Conservation (phyloP, 139 green algal genomes). For the Ettlia oleoabundans region DNA sequence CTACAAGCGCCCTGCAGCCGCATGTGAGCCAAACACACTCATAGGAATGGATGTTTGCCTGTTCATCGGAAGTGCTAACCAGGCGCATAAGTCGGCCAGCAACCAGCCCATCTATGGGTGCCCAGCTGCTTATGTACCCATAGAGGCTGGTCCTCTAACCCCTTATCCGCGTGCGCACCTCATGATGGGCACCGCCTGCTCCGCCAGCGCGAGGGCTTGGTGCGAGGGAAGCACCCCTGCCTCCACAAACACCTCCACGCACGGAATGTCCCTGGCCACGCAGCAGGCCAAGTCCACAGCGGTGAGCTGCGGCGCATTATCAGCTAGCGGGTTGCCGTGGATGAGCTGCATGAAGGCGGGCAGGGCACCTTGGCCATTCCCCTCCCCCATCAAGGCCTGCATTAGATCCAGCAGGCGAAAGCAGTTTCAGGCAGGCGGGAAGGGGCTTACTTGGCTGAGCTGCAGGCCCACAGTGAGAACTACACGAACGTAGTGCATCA, state of each 20-base stretch:
- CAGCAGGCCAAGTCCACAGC: conserved; percentile 37
- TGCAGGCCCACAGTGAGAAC: too few species aligned
- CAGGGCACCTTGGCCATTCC: background rate
- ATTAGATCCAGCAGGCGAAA: background rate
- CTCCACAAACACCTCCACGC: conserved; percentile 37
- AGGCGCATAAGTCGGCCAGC: too few species aligned
- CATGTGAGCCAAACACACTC: background rate
- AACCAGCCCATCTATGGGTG: too few species aligned
- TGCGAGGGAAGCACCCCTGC: background rate
- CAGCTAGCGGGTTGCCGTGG: too few species aligned
- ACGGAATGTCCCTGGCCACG: conserved; percentile 17
- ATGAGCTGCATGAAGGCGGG: background rate
- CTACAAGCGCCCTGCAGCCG: background rate
- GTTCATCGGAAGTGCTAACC: too few species aligned
- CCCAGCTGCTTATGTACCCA: too few species aligned
- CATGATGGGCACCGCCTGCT: conserved; percentile 24
- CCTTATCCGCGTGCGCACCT: too few species aligned
- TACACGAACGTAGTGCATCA: too few species aligned
- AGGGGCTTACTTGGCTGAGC: too few species aligned
- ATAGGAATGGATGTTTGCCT: too few species aligned
- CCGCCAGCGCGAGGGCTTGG: conserved; percentile 9
- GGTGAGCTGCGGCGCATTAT: background rate
- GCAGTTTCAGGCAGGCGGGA: background rate
- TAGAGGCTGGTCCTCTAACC: too few species aligned
- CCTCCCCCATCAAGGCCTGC: conserved; percentile 15